Evolutionary conservation across 2,329 filamentous ascomycete species (phyloP), one percentile per base, ranked within the genome.

Genomic region (Epichloe brachyelytri): DNA sequence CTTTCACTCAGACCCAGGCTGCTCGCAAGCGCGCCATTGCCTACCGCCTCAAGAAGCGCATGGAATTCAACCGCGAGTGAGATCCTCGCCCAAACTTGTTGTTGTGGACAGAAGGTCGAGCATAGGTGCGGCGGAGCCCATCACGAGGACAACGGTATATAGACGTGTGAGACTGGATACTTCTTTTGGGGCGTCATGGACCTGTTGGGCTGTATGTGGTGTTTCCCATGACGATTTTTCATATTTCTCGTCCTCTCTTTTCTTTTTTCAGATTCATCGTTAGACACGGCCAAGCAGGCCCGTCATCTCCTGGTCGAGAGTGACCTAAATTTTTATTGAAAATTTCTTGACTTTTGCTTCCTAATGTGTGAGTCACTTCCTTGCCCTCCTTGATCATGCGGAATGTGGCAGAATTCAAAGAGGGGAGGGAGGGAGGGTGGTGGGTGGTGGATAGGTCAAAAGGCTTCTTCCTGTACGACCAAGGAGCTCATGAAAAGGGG

Each of bases 21-120:
- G 77, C 76, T 17, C 72, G 75, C 67, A 83, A 82, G 77, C 72
- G 80, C 46, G 78, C 80, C 39, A 67, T 83, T 51, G 77, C 76
- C 60, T 82, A 77, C 66, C 61, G 66, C 15, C 60, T 68, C 15
- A 66, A 62, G 62, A 68, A 68, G 62, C 63, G 65, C 43, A 65
- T 67, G 62, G 58, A 65, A 52, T 59, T 68, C 57, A 57, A 53
- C 54, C 59, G 55, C 49, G 11, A 33, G n/a, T 26, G 39, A n/a
- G n/a, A 7, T 17, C 12, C 14, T 10, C 20, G 10, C 14, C 26
- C 15, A 30, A 11, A 4, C 8, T 33, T 33, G 20, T 44, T 17
- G 20, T 17, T 44, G 43, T 17, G 6, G 17, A 41, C 17, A 22
- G 4, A 44, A 15, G n/a, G 14, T 33, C 11, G 10, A 36, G 10